These are phyloP conservation scores for Pseudodiploospora longispora DNA, from an alignment of 2,329 filamentous ascomycete genomes.

Conservation along the genomic window DNA sequence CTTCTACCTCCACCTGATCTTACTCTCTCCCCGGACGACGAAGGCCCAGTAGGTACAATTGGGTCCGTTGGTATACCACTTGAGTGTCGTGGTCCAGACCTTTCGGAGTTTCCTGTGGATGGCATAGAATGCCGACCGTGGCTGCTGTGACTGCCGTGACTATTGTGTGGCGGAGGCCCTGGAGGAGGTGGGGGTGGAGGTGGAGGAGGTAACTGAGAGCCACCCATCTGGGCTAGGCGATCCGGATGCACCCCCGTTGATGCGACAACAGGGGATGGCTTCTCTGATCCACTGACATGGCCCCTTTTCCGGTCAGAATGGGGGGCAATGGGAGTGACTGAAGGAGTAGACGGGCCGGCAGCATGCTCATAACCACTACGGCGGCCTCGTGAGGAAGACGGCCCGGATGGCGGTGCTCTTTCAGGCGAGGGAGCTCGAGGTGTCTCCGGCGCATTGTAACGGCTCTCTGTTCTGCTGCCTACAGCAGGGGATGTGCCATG, in stretches of 20 bases:
- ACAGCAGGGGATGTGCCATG: slow-evolving; percentile 26
- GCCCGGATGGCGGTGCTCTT: slow-evolving; percentile 45
- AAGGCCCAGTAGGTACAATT: slow-evolving; percentile 27
- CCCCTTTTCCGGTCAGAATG: slow-evolving; percentile 37
- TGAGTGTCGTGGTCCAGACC: slow-evolving; percentile 18
- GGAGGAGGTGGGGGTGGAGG: slow-evolving; percentile 23
- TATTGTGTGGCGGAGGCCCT: slow-evolving; percentile 15
- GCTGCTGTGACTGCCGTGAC: slow-evolving; percentile 10
- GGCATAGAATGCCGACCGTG: slow-evolving; percentile 23
- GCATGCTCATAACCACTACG: slow-evolving; percentile 36
- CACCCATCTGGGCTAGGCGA: slow-evolving; percentile 39
- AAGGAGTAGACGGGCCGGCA: slow-evolving; percentile 20
- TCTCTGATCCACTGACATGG: slow-evolving; percentile 20
- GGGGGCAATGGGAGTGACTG: slow-evolving; percentile 16
- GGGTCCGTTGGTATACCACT: slow-evolving; percentile 18
- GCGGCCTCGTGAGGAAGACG: slow-evolving; percentile 40
- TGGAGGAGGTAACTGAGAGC: slow-evolving; percentile 11
- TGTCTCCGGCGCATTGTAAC: slow-evolving; percentile 32
- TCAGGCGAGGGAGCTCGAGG: slow-evolving; percentile 39
- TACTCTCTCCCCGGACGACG: slow-evolving; percentile 28
- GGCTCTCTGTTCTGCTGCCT: slow-evolving; percentile 33
- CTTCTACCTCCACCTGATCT: slow-evolving; percentile 35
- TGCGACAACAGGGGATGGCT: slow-evolving; percentile 13
- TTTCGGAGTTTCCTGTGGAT: slow-evolving; percentile 23
- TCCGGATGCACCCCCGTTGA: slow-evolving; percentile 40